These are phyloP conservation scores for Balansia obtecta DNA, from an alignment of 2,329 filamentous ascomycete species.

Conservation along the genomic window DNA sequence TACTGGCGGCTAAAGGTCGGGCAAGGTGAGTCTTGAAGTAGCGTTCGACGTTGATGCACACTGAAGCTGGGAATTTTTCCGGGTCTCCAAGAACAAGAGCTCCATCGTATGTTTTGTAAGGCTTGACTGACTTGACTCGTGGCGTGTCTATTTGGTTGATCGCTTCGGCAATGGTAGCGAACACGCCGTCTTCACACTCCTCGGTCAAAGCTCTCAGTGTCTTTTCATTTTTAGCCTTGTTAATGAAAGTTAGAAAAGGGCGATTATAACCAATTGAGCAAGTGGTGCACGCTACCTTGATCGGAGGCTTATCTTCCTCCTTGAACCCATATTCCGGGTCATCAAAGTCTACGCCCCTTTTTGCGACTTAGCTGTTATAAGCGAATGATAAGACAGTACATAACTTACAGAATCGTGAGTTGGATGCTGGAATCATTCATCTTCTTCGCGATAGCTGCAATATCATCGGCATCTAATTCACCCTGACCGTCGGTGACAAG, in stretches of 20 bases:
- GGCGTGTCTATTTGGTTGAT: constrained; percentile 70
- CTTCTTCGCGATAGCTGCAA: constrained; percentile 58
- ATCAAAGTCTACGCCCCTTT: constrained; percentile 83
- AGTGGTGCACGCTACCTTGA: constrained; percentile 43
- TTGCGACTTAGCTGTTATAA: background rate
- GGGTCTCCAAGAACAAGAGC: constrained; percentile 68
- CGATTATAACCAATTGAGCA: background rate
- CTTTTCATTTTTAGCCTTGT: constrained; percentile 51
- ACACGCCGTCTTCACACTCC: constrained; percentile 53
- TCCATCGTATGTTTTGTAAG: constrained; percentile 70
- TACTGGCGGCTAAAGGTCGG: constrained; percentile 61
- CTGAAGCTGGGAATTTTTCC: constrained; percentile 56
- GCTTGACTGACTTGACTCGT: constrained; percentile 60
- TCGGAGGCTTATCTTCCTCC: constrained; percentile 67
- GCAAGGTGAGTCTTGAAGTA: constrained; percentile 80
- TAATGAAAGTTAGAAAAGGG: background rate
- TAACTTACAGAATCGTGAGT: constrained; percentile 60
- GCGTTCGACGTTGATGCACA: constrained; percentile 78
- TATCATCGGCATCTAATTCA: constrained; percentile 56
- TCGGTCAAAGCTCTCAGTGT: constrained; percentile 53
- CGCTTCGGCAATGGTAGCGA: constrained; percentile 78
- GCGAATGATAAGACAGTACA: background rate
- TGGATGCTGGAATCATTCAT: constrained; percentile 68
- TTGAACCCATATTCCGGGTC: constrained; percentile 82
- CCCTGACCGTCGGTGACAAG: constrained; percentile 75